Conservation (phyloP, 2,329 filamentous ascomycete species). For the Tetracladium maxilliforme region DNA sequence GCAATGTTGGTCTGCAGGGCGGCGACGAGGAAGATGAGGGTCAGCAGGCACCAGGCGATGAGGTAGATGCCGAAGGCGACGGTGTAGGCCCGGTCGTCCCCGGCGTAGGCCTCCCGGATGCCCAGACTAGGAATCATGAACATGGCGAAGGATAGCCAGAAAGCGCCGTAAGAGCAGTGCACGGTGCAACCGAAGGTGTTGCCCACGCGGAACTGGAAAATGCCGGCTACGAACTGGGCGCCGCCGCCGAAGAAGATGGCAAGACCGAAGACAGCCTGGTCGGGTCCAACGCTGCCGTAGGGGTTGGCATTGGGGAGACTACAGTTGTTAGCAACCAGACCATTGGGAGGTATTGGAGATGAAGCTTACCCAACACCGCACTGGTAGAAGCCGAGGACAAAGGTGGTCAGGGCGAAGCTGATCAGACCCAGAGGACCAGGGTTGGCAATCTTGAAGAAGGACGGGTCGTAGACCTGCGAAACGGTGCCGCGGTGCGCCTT, state of each 20-base stretch:
- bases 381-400: constrained; percentile 35
- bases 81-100: constrained; percentile 22
- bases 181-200: constrained; percentile 49
- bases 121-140: constrained; percentile 35
- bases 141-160: constrained; percentile 46
- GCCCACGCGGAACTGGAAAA: constrained; percentile 31
- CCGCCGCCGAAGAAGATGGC: constrained; percentile 14
- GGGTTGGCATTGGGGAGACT: constrained; percentile 12
- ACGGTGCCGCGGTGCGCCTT: constrained; percentile 1
- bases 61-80: constrained; percentile 40
- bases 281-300: constrained; percentile 8
- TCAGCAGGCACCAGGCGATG: constrained; percentile 46
- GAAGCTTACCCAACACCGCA: constrained; percentile 31
- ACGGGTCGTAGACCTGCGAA: background rate
- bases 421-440: constrained; percentile 44
- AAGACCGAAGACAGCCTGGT: constrained; percentile 12
- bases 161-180: constrained; percentile 44
- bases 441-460: constrained; percentile 32
- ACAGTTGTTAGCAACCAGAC: constrained; percentile 1
- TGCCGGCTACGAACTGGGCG: constrained; percentile 11
- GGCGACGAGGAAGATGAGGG: constrained; percentile 36
- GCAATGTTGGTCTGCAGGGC: constrained; percentile 42
- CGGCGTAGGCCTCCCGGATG: constrained; percentile 28
- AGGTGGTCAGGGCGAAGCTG: constrained; percentile 52
- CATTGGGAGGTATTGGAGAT: background rate